Base-by-base conservation (phyloP, 306 rosid species). In the Fragaria iinumae region DNA sequence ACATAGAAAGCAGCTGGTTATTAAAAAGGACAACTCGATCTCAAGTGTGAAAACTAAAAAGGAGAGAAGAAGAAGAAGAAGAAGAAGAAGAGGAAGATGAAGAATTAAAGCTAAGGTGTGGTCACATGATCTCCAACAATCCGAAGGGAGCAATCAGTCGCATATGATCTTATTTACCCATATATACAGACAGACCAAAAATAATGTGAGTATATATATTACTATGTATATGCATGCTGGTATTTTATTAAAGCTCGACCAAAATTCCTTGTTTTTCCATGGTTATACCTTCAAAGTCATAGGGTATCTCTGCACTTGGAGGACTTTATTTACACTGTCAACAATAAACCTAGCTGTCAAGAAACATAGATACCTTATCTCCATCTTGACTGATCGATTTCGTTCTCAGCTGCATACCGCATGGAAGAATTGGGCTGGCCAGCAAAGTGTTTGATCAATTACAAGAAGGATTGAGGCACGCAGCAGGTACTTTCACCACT, bases 91-190 rank as follows among this genome's bases (percentile, higher is more conserved):
- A 11, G 4, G 80, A 69, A 43, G 65, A 25, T 1, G 34, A 59
- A 25, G 65, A 60, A 11, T 27, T 29, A 62, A 27, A 62, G 67
- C 38, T 12, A 62, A 29, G 67, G 67, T 62, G 41, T 62, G 41
- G 67, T 87, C 88, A 87, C 92, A 88, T 87, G 96, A 87, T 90
- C 76, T 84, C 75, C 79, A 79, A 80, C 80, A 83, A 87, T 83
- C 77, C 84, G 79, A 36, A 53, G 5, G 67, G 77, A 80, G 78
- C 77, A 83, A 86, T 83, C 87, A 83, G 76, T 65, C 72, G 82
- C 84, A 27, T 62, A 88, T 79, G 56, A 68, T 55, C n/a, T 64
- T 86, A 90, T 88, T 88, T 84, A 79, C 80, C 87, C 86, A 83
- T 88, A 32, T 32, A 32, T 32, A 32, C 36, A 32, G 36, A 81